These are phyloP conservation scores for Scutellaria galericulata DNA, from an alignment of 257 asterid genomes.

Conservation along the genomic window DNA sequence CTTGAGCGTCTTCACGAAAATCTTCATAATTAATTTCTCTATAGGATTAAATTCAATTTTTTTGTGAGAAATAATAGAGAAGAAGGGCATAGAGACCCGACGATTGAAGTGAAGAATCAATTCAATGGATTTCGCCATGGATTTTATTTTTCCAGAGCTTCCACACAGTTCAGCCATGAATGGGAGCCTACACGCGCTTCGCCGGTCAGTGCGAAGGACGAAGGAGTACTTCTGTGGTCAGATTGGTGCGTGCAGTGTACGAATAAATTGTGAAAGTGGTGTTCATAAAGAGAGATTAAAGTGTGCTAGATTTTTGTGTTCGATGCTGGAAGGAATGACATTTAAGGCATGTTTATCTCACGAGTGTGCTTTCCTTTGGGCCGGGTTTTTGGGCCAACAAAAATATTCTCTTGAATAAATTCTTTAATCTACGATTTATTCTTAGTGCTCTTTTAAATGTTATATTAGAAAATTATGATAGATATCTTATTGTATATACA, in stretches of 20 bases:
- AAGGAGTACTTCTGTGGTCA: neutral
- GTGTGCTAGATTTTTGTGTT: slow-evolving; percentile 27
- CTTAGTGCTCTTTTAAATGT: too few species aligned
- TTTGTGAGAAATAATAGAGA: neutral
- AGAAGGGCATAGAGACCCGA: slow-evolving; percentile 18
- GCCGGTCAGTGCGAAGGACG: neutral
- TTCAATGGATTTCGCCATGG: slow-evolving; percentile 16
- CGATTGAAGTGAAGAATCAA: slow-evolving; percentile 23
- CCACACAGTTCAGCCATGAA: slow-evolving; percentile 19
- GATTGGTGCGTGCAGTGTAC: slow-evolving; percentile 17
- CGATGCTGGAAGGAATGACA: slow-evolving; percentile 7
- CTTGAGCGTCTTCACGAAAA: slow-evolving; percentile 20
- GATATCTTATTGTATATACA: too few species aligned
- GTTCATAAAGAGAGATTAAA: neutral
- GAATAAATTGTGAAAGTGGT: neutral
- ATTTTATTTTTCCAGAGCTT: neutral
- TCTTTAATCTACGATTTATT: too few species aligned
- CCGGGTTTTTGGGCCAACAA: neutral
- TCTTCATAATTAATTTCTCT: neutral
- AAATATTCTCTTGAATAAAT: too few species aligned
- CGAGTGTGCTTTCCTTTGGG: neutral
- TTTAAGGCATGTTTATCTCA: slow-evolving; percentile 11
- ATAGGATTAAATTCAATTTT: neutral
- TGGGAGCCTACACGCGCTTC: neutral
- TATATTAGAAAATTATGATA: too few species aligned